Evolutionary conservation across 164 flowering plant species (phyloP), one percentile per base, ranked within the genome.

Genomic region (Pachysandra terminalis): DNA sequence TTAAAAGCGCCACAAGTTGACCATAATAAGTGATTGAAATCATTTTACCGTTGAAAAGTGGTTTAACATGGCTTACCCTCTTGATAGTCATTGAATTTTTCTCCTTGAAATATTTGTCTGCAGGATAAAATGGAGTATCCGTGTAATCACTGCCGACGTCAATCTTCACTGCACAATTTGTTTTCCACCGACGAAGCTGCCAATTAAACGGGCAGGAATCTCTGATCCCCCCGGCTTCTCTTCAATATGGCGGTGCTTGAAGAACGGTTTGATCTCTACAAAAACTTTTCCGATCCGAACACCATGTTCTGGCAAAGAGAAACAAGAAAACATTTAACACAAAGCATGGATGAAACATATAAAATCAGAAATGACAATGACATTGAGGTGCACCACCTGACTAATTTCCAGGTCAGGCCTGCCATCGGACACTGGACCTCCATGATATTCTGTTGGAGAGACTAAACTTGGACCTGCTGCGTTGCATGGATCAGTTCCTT

Each of bases 281-380:
- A 89, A 52, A 91, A 77, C 75, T 87, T 92, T 84, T 90, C 93
- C 85, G 90, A 73, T 66, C 96, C 94, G 73, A 86, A 85, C 60
- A 87, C 89, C 79, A 88, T 76, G n/a, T n/a, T n/a, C n/a, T n/a
- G n/a, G 75, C 78, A 56, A 70, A 66, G 21, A 35, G 35, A 67
- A 27, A 27, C 22, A 61, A 51, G 64, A 56, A 53, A 8, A 19
- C 23, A 41, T n/a, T n/a, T 17, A 57, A 25, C n/a, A 23, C 61
- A n/a, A 16, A 51, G 55, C 48, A 32, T 54, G 25, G 26, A 25
- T 45, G 26, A 25, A 24, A 16, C 37, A 57, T 37, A 28, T 19
- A 22, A 24, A 22, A 48, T 1, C n/a, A n/a, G 21, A 19, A 22
- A 26, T 28, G 6, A 27, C 61, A n/a, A 26, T 71, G 83, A 89